These are phyloP conservation scores for Syzygium grande DNA, from an alignment of 345 rosid species.

Conservation along the genomic window DNA sequence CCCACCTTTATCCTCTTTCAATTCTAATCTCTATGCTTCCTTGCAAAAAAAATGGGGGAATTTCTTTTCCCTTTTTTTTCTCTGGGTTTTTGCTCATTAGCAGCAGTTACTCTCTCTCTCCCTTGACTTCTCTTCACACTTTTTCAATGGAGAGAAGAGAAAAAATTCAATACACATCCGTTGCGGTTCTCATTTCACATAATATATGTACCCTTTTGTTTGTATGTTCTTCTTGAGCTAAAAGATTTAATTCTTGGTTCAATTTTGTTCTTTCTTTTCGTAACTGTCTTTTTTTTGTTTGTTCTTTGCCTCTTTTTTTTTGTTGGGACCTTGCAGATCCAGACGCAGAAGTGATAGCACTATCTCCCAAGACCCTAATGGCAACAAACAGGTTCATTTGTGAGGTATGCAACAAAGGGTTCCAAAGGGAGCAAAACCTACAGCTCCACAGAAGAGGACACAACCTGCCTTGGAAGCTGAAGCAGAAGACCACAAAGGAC, in stretches of 20 bases:
- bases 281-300: not conserved
- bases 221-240: not conserved
- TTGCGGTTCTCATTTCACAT: not conserved
- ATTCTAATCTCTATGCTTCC: not conserved
- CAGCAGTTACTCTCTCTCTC: not conserved
- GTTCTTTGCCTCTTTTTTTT: not conserved
- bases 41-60: not conserved
- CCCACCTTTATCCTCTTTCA: conserved; percentile 5
- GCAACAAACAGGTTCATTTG: conserved; percentile 88
- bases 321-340: conserved; percentile 40
- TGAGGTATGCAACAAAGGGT: conserved; percentile 85
- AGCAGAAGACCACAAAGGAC: conserved; percentile 72
- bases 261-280: not conserved
- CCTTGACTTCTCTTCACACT: not conserved
- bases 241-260: not conserved
- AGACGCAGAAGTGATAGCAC: conserved; percentile 82
- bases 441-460: conserved; percentile 90
- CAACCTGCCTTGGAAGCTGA: conserved; percentile 83
- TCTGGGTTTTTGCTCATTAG: not conserved
- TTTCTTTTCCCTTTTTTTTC: not conserved
- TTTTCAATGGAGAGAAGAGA: not conserved
- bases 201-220: not conserved
- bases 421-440: conserved; percentile 80
- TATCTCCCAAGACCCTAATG: conserved; percentile 84
- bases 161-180: not conserved